These are phyloP conservation scores for Flaveria floridana DNA, from an alignment of 140 eudicot genomes.

Conservation along the genomic window DNA sequence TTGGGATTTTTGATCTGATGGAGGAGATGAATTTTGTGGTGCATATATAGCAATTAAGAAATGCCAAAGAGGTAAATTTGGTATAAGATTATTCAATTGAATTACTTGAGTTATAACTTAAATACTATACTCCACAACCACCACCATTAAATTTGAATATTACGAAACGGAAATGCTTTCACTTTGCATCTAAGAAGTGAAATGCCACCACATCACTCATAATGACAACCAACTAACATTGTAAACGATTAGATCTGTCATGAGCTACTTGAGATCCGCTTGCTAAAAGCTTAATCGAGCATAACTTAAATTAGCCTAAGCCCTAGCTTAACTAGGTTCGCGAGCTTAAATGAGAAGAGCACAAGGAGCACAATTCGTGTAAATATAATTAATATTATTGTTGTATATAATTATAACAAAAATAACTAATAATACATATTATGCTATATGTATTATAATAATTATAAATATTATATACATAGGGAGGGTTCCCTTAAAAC, in stretches of 20 bases:
- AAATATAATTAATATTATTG: background rate
- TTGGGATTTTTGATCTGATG: background rate
- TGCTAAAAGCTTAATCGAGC: background rate
- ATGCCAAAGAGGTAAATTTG: background rate
- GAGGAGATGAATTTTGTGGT: conserved; percentile 21
- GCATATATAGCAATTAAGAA: conserved; percentile 19
- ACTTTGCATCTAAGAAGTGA: background rate
- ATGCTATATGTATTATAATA: too few relatives aligned
- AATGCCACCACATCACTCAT: conserved; percentile 20
- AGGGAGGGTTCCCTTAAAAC: too few relatives aligned
- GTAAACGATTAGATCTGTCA: background rate
- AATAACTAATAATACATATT: background rate
- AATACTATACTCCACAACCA: conserved; percentile 20
- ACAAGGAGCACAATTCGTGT: background rate
- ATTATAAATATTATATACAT: too few relatives aligned
- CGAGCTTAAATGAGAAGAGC: background rate
- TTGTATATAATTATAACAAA: background rate
- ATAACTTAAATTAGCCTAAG: background rate
- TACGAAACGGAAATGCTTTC: conserved; percentile 6
- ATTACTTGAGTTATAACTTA: background rate
- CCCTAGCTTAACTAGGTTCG: background rate
- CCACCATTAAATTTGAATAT: conserved; percentile 10
- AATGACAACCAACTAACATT: background rate
- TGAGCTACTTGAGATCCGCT: background rate
- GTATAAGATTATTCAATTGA: background rate